Evolutionary conservation across 1,139 yeast species (phyloP), one percentile per base, ranked within the genome.

Genomic region (Yamadazyma aaseri): DNA sequence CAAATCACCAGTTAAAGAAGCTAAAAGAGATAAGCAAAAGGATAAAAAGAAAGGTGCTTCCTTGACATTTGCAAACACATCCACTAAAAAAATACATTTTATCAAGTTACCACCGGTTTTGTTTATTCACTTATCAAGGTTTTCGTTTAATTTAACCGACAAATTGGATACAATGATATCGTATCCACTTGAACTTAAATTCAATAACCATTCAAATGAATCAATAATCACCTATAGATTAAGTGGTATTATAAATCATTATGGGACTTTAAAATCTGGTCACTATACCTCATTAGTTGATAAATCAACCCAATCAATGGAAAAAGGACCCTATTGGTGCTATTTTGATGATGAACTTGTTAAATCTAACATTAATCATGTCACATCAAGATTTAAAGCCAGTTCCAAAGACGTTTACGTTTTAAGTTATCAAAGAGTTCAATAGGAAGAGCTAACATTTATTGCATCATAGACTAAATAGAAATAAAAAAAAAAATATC

Each of bases 261-360:
- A 66, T 45, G 94, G 94, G 7, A 79, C 76, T 38, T 60, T 83
- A 39, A 76, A 78, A 42, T 76, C 83, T 38, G 94, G 94, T 0
- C 94, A 84, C 55, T 84, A 84, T 50, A 83, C 89, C 1, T 62
- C 89, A 0, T 62, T 76, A 37, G 80, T 82, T 1, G 72, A 81
- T 47, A 82, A 82, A 53, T 53, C 65, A 39, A 58, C 42, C 40
- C 50, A 23, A 33, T 47, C 20, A 62, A 63, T 49, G 57, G 31
- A 26, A n/a, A 17, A 21, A 4, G 31, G 27, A 4, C 28, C 29
- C 4, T 55, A 49, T 35, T 83, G 92, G 92, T 80, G 83, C 50
- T 71, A 74, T 40, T 84, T 83, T 55, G 92, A 84, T 50, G 94
- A 84, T 54, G 87, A 79, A 39, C 58, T 63, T 28, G 80, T 81